Base-by-base conservation (phyloP, 441 rosid species). In the Populus hybrid region DNA sequence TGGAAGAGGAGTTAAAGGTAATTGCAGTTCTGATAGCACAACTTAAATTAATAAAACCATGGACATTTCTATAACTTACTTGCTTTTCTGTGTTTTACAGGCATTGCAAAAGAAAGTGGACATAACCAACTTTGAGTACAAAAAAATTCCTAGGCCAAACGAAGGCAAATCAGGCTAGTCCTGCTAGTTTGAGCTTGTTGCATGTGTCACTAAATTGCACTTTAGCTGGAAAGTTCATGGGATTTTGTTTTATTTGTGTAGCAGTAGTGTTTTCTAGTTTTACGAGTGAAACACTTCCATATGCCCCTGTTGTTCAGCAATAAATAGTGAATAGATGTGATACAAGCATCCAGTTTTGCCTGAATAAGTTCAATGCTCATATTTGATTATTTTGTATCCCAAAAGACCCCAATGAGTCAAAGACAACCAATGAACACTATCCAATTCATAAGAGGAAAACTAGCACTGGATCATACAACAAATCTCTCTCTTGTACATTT, bases 1-100 rank as follows among this genome's bases (percentile, higher is more conserved):
- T 96, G 75, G 97, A 94, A 78, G 97, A 92, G 40, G 99, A 95
- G 80, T 86, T 95, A 42, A 91, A 92, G 97, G 95, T 93, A 83
- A 36, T 59, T 12, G 14, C 3, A 18, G 8, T 65, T 77, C 69
- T n/a, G 11, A 14, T 50, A 74, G 66, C 38, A 10, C 12, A 59
- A 1, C 46, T 21, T 24, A 35, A 57, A 23, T n/a, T 50, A 3
- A 12, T 34, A 36, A 18, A 6, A 67, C 23, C 14, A 21, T 50
- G 21, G 35, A 35, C 40, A 23, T 75, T 8, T 7, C 24, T 64
- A 28, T 36, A 36, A 26, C 68, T 67, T 59, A 76, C 35, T 23
- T 0, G 3, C 46, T 21, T 80, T 64, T n/a, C 16, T 71, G 65
- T 77, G 36, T 61, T 64, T 70, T 36, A 9, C 84, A 96, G 98